Conservation (phyloP, 306 rosid species). For the Psophocarpus tetragonolobus region DNA sequence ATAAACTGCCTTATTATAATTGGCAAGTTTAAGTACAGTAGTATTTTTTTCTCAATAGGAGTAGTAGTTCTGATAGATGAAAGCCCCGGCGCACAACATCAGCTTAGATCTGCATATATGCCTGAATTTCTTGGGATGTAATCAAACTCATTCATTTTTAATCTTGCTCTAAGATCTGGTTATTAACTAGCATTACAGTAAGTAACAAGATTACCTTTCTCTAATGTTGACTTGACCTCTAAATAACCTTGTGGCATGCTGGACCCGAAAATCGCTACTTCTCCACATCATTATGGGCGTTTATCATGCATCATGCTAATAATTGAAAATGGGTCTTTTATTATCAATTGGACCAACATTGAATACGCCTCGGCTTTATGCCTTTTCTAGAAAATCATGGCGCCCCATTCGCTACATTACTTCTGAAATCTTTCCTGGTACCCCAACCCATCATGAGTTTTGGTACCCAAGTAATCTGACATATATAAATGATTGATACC, state of each 20-base stretch:
- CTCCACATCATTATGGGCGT: not conserved
- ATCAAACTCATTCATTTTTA: not conserved
- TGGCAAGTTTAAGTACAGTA: not conserved
- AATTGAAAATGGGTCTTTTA: not conserved
- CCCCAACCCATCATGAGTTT: not conserved
- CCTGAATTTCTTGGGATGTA: not conserved
- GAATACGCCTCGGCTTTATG: not conserved
- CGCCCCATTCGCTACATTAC: not conserved
- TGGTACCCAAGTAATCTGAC: not conserved
- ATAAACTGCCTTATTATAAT: not conserved
- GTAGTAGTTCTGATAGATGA: not conserved
- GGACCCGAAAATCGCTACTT: not conserved
- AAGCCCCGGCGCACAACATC: not conserved
- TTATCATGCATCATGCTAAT: not conserved
- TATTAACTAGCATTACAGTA: not conserved
- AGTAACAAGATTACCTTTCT: not conserved
- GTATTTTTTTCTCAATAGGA: not conserved
- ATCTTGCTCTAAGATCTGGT: not conserved
- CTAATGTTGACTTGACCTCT: not conserved
- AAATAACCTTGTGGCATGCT: not conserved
- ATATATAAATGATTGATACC: not conserved
- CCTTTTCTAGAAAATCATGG: not conserved
- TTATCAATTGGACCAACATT: not conserved
- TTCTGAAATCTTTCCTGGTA: not conserved
- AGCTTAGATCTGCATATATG: not conserved